Percentiles rank a stretch among this genome's conserved stretches.
phyloP scores from a whole-genome alignment of 306 rosid species.

The Parietaria judaica region DNA sequence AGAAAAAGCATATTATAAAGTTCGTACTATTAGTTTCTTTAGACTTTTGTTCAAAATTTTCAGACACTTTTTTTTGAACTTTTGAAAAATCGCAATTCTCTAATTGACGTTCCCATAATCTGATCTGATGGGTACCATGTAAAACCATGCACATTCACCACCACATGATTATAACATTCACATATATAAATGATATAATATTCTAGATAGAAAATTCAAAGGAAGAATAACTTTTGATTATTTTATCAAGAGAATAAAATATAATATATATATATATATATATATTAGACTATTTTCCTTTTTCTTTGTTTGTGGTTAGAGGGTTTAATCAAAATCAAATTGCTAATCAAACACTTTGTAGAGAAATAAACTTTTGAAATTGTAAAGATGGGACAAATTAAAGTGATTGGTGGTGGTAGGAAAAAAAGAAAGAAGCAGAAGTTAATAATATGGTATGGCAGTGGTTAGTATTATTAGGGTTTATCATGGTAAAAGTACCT shows the following conservation, averaged over 20 bases:
- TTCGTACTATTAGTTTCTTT: conserved; percentile 11
- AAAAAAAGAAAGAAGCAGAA: neutral
- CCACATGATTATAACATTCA: neutral
- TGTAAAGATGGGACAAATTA: conserved; percentile 14
- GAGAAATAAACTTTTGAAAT: neutral
- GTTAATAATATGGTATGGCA: conserved; percentile 17
- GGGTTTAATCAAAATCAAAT: conserved; percentile 4
- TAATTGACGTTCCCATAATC: conserved; percentile 6
- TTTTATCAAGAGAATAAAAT: neutral
- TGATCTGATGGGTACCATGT: conserved; percentile 7
- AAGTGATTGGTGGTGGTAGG: conserved; percentile 9
- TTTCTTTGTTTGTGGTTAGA: conserved; percentile 2
- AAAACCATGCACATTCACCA: conserved; percentile 6
- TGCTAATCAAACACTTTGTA: neutral
- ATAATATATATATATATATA: neutral
- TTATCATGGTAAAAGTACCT: no score
- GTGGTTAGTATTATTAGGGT: conserved; percentile 3
- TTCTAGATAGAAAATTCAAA: neutral
- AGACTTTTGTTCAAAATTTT: conserved; percentile 8
- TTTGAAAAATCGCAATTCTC: conserved; percentile 1
- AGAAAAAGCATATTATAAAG: neutral
- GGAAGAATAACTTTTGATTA: neutral
- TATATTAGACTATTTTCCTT: neutral
- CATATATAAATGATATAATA: neutral
- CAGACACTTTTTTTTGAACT: conserved; percentile 7